A percentile compares a stretch with the other conserved stretches of the same genome.
Conservation (phyloP, 2,329 filamentous ascomycete genomes). For the Trichoderma atrobrunneum region DNA sequence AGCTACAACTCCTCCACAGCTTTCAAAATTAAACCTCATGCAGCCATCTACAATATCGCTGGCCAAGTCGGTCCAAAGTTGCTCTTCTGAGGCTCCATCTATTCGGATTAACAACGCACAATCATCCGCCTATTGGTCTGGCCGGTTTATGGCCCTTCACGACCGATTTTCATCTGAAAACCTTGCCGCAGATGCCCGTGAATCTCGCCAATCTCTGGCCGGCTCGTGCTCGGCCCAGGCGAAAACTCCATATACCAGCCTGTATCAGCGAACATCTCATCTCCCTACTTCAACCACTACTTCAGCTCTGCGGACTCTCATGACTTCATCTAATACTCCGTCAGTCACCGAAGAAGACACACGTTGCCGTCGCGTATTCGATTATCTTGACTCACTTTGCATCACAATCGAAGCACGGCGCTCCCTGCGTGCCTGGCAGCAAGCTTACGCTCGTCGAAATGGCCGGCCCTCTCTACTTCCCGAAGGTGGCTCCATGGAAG, state of each 20-base stretch:
- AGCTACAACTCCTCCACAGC: slow-evolving; percentile 17
- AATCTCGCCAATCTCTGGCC: neutral
- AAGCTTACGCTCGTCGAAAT: slow-evolving; percentile 44
- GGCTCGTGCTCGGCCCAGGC: neutral
- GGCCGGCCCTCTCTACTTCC: slow-evolving; percentile 42
- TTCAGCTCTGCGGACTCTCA: slow-evolving; percentile 30
- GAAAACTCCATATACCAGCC: slow-evolving; percentile 22
- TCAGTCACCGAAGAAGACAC: slow-evolving; percentile 39
- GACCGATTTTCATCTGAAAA: slow-evolving; percentile 43
- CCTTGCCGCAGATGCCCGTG: slow-evolving; percentile 21
- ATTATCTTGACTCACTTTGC: slow-evolving; percentile 47
- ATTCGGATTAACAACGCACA: slow-evolving; percentile 42
- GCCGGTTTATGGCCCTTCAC: slow-evolving; percentile 56
- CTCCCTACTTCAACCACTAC: slow-evolving; percentile 35
- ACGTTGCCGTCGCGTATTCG: slow-evolving; percentile 44
- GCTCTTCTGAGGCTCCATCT: slow-evolving; percentile 25
- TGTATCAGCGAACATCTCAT: slow-evolving; percentile 23
- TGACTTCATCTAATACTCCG: slow-evolving; percentile 20
- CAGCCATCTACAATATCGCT: slow-evolving; percentile 24
- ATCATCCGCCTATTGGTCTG: slow-evolving; percentile 57
- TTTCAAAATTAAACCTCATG: slow-evolving; percentile 23
- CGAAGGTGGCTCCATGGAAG: slow-evolving; percentile 33
- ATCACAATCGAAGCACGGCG: slow-evolving; percentile 45
- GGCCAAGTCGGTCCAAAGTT: slow-evolving; percentile 19
- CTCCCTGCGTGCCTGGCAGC: slow-evolving; percentile 49